Conservation (phyloP, 2,329 filamentous ascomycete genomes). For the Thermoascus crustaceus region DNA sequence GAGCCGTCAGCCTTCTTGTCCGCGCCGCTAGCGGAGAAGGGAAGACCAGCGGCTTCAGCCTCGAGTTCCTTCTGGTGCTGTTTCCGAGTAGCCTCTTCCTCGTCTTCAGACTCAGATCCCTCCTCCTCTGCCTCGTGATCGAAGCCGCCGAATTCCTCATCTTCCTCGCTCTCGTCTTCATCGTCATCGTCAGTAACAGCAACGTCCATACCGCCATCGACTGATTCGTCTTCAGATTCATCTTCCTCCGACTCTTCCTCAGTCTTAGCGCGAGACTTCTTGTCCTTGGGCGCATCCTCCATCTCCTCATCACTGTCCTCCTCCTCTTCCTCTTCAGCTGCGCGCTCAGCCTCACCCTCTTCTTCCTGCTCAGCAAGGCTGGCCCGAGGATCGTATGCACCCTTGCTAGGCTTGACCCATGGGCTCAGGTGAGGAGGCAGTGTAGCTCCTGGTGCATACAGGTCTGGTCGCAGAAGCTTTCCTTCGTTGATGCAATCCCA, state of each 20-base stretch:
- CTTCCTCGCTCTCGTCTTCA: conserved; percentile 41
- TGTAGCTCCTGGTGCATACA: conserved; percentile 82
- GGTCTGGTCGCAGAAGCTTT: conserved; percentile 74
- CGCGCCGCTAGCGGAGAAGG: conserved; percentile 40
- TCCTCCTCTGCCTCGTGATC: conserved; percentile 42
- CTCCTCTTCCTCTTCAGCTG: conserved; percentile 51
- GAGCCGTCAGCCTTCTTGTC: conserved; percentile 49
- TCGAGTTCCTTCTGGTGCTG: conserved; percentile 85
- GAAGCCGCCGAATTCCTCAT: conserved; percentile 44
- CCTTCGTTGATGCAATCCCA: conserved; percentile 96
- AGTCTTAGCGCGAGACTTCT: conserved; percentile 21
- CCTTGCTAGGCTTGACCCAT: conserved; percentile 80
- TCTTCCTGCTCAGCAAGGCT: conserved; percentile 80
- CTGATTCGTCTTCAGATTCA: conserved; percentile 35
- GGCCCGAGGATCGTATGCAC: conserved; percentile 83
- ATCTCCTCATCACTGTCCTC: conserved; percentile 35
- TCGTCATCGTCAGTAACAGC: conserved; percentile 40
- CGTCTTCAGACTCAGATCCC: conserved; percentile 46
- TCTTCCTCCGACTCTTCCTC: conserved; percentile 37
- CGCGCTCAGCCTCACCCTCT: conserved; percentile 72
- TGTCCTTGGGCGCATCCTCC: conserved; percentile 26
- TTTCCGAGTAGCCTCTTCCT: conserved; percentile 52
- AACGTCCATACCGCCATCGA: conserved; percentile 44
- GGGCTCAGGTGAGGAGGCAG: conserved; percentile 92
- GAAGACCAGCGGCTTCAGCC: conserved; percentile 71